phyloP scores from a whole-genome alignment of 176 grass and related monocot species.

The Juncus inflexus region DNA sequence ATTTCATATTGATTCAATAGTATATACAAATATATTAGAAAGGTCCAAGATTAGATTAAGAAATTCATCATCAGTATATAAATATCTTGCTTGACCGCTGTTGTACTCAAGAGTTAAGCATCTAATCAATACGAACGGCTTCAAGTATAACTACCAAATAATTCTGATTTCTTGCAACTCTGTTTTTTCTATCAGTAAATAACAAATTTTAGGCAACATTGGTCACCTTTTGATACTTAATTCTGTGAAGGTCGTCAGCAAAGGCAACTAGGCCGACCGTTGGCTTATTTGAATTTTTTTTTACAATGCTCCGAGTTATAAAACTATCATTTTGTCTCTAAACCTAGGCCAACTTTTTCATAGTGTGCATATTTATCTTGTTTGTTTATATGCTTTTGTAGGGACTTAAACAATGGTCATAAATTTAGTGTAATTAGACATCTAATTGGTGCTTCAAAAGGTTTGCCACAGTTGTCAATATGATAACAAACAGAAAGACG shows the following conservation, averaged over 20 bases:
- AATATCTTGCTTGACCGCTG: too few species aligned
- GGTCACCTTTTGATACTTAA: constrained; percentile 9
- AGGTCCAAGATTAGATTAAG: too few species aligned
- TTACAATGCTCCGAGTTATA: constrained; percentile 4
- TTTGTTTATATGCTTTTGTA: background rate
- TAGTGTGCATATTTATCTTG: background rate
- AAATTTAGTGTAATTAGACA: background rate
- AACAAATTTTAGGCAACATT: constrained; percentile 12
- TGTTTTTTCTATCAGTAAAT: background rate
- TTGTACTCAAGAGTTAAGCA: background rate
- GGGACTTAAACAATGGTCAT: background rate
- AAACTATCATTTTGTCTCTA: background rate
- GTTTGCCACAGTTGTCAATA: too few species aligned
- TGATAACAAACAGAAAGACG: too few species aligned
- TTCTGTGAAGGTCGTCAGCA: background rate
- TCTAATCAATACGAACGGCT: constrained; percentile 2
- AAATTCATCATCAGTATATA: too few species aligned
- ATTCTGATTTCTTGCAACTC: background rate
- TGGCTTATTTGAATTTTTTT: constrained; percentile 2
- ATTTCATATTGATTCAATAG: too few species aligned
- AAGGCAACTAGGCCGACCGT: constrained; percentile 25
- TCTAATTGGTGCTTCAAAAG: too few species aligned
- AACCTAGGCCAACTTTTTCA: background rate
- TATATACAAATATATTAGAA: too few species aligned
- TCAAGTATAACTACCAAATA: constrained; percentile 13